These are phyloP conservation scores for Borovskyia barvae DNA, from an alignment of 208 protist genomes.

Conservation along the genomic window DNA sequence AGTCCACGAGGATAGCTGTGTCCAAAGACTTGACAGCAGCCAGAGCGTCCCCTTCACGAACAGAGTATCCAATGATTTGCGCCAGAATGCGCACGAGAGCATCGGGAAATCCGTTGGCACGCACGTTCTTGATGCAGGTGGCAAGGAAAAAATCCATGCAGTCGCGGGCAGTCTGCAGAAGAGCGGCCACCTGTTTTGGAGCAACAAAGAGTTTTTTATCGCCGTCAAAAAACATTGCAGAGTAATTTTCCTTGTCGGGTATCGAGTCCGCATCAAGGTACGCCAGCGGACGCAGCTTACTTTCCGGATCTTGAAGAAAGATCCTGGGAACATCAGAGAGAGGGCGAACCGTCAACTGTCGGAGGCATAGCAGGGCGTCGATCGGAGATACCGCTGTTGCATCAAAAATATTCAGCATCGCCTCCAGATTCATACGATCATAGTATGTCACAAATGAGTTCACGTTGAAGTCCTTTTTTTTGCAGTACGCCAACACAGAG, in stretches of 20 bases:
- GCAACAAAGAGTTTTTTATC: conserved; percentile 82
- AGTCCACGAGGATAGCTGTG: conserved; percentile 9
- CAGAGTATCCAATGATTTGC: conserved; percentile 60
- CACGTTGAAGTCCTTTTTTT: conserved; percentile 38
- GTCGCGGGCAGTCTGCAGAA: conserved; percentile 58
- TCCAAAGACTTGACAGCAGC: not conserved
- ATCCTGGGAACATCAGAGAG: conserved; percentile 43
- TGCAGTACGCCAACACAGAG: conserved; percentile 48
- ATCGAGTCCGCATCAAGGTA: conserved; percentile 35
- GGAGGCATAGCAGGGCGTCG: conserved; percentile 70
- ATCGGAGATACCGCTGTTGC: conserved; percentile 63
- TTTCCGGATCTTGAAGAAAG: conserved; percentile 58
- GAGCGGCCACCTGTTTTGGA: conserved; percentile 36
- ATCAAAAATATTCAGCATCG: conserved; percentile 77
- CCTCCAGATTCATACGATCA: conserved; percentile 80
- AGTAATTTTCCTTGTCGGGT: conserved; percentile 43
- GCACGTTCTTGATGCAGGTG: conserved; percentile 69
- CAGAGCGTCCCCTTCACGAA: conserved; percentile 18
- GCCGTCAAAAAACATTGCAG: conserved; percentile 77
- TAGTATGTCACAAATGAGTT: conserved; percentile 72
- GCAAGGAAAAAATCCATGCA: conserved; percentile 89
- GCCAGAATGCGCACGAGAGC: conserved; percentile 47
- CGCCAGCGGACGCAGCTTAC: conserved; percentile 48
- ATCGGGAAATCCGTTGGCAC: conserved; percentile 72
- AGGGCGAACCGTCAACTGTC: conserved; percentile 62